Conservation (phyloP, 2,329 filamentous ascomycete species). For the Trichophyton schoenleinii region DNA sequence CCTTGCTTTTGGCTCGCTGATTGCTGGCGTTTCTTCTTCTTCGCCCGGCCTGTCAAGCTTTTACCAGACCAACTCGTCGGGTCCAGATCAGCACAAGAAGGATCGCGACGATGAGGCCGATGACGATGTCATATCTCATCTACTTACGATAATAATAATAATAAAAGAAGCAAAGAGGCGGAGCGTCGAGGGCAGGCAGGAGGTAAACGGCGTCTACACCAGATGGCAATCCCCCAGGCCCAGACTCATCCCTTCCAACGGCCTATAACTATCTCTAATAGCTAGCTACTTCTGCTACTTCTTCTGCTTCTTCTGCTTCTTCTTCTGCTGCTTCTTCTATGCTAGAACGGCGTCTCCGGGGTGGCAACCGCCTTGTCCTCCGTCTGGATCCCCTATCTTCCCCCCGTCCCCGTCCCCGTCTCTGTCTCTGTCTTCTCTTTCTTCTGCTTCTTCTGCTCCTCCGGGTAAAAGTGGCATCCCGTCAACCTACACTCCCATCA, state of each 20-base stretch:
- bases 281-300: no score
- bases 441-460: neutral
- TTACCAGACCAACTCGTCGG: constrained; percentile 1
- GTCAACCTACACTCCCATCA: neutral
- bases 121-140: no score
- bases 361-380: no score
- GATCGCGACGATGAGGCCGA: no score
- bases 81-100: constrained; percentile 3
- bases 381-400: no score
- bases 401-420: neutral
- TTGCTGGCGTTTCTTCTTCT: no score
- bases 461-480: no score
- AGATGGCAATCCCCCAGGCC: neutral
- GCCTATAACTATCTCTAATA: no score
- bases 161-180: neutral
- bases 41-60: neutral
- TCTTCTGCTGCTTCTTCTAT: neutral
- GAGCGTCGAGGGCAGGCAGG: neutral
- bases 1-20: no score
- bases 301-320: no score
- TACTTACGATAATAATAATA: no score
- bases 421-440: neutral
- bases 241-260: neutral
- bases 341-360: no score
- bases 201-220: neutral